Conservation (phyloP, 768 basidiomycete genomes). For the Amanita inopinata region DNA sequence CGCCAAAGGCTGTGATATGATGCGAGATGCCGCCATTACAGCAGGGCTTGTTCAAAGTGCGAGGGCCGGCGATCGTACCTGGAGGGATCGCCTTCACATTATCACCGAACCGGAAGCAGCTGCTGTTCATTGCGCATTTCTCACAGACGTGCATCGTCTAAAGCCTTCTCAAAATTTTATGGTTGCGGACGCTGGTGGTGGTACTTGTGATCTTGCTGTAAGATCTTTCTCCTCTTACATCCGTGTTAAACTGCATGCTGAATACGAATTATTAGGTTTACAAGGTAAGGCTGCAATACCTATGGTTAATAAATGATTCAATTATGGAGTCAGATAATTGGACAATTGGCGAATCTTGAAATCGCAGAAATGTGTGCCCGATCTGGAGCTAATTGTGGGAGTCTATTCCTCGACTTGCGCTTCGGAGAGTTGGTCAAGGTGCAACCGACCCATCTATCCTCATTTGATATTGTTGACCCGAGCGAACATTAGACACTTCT, state of each 20-base stretch:
- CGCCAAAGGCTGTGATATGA: conserved; percentile 73
- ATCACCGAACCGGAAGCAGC: conserved; percentile 83
- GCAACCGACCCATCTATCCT: neutral
- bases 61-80: conserved; percentile 57
- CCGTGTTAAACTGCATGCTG: neutral
- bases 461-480: neutral
- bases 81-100: conserved; percentile 76
- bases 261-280: conserved; percentile 1
- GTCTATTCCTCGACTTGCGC: conserved; percentile 78
- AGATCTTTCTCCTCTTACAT: conserved; percentile 17
- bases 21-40: conserved; percentile 76
- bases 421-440: conserved; percentile 76
- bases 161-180: conserved; percentile 79
- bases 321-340: conserved; percentile 50
- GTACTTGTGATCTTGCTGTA: conserved; percentile 59
- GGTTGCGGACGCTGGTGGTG: conserved; percentile 88
- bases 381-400: conserved; percentile 82
- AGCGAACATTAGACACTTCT: conserved; percentile 36
- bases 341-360: conserved; percentile 71
- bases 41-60: conserved; percentile 73
- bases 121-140: conserved; percentile 81
- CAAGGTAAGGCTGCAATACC: neutral
- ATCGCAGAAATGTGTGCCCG: conserved; percentile 87
- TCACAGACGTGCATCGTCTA: conserved; percentile 73
- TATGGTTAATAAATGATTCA: conserved; percentile 6